Percentiles rank a stretch among this genome's conserved stretches.
Conservation (phyloP, 768 basidiomycete genomes). For the Guyanaporus albipodus region DNA sequence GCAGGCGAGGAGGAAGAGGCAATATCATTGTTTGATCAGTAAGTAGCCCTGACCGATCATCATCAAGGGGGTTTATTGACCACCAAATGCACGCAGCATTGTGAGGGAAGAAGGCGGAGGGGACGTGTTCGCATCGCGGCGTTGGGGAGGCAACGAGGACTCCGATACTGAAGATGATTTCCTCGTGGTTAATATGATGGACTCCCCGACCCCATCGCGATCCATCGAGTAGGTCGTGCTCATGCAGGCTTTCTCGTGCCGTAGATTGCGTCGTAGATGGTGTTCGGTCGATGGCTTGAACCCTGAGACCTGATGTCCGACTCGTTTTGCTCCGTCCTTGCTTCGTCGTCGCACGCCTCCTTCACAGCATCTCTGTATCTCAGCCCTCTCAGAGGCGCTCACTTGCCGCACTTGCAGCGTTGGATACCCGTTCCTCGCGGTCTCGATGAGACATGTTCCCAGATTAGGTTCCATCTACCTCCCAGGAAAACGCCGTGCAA, state of each 20-base stretch:
- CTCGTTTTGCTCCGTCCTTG: slow-evolving; percentile 2
- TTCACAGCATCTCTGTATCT: slow-evolving; percentile 4
- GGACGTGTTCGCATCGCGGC: slow-evolving; percentile 51
- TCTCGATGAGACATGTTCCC: neutral
- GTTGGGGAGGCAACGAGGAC: slow-evolving; percentile 34
- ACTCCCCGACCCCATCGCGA: slow-evolving; percentile 16
- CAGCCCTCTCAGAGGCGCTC: neutral
- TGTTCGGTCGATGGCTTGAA: neutral
- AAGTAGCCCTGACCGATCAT: slow-evolving; percentile 23
- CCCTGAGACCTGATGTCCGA: slow-evolving; percentile 8
- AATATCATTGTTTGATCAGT: slow-evolving; percentile 74
- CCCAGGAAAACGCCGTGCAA: slow-evolving; percentile 6
- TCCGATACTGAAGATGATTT: slow-evolving; percentile 22
- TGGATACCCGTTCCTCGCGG: slow-evolving; percentile 16
- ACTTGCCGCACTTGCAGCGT: slow-evolving; percentile 7
- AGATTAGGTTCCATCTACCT: neutral
- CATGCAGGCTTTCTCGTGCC: slow-evolving; percentile 4
- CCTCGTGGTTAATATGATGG: slow-evolving; percentile 22
- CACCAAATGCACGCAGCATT: slow-evolving; percentile 41
- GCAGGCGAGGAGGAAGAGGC: slow-evolving; percentile 44
- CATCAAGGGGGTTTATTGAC: slow-evolving; percentile 6
- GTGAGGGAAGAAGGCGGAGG: slow-evolving; percentile 51
- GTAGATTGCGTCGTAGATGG: slow-evolving; percentile 10
- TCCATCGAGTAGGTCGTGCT: slow-evolving; percentile 5
- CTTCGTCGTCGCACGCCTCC: neutral